Percentiles rank a stretch among this genome's conserved stretches.
These are phyloP conservation scores for Podaxis sp. DNA, from an alignment of 768 basidiomycete species.

Conservation along the genomic window DNA sequence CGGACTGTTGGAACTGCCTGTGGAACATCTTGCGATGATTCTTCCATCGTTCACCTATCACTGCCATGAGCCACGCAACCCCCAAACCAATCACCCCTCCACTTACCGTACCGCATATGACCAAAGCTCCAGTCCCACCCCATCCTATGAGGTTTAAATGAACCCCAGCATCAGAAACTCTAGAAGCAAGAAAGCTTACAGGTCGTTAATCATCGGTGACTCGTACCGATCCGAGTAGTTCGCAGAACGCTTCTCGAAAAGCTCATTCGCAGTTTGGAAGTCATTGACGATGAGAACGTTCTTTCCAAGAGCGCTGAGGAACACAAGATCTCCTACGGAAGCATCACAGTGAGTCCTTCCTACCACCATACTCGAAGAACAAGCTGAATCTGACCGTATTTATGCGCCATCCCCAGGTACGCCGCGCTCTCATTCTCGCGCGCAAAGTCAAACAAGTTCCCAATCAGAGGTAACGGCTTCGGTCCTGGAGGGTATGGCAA, in stretches of 20 bases:
- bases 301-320: conserved; percentile 49
- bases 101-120: conserved; percentile 47
- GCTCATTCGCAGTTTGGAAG: conserved; percentile 44
- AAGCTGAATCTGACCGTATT: conserved; percentile 34
- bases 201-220: conserved; percentile 49
- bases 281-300: conserved; percentile 41
- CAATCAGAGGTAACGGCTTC: conserved; percentile 48
- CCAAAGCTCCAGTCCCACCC: conserved; percentile 53
- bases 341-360: neutral
- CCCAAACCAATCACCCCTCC: neutral
- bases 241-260: conserved; percentile 54
- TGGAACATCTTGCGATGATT: conserved; percentile 54
- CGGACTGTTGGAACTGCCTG: conserved; percentile 46
- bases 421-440: conserved; percentile 35
- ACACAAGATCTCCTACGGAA: conserved; percentile 50
- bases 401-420: conserved; percentile 40
- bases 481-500: conserved; percentile 57
- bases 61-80: neutral
- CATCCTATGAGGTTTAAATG: conserved; percentile 22
- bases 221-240: conserved; percentile 56
- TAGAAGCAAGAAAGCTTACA: conserved; percentile 31
- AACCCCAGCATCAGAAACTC: conserved; percentile 2
- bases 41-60: conserved; percentile 50
- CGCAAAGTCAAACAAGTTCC: conserved; percentile 51
- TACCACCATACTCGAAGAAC: neutral